Evolutionary conservation across 192 early-diverging fungal species (phyloP), one percentile per base, ranked within the genome.

Genomic region (Linderina pennispora): DNA sequence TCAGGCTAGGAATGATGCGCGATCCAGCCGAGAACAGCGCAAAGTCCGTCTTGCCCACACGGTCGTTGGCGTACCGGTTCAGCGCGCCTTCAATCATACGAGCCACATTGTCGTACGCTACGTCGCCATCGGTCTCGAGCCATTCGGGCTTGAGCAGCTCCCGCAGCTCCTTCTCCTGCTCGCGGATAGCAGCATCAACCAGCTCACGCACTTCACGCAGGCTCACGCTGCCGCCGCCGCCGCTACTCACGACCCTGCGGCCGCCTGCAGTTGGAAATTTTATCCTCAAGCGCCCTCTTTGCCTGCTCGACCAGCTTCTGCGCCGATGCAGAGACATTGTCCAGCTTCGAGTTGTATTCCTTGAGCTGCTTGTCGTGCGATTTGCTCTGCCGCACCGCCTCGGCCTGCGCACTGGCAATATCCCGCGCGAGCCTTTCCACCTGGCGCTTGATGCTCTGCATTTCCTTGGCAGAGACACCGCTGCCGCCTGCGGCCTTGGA

Each of bases 41-140:
- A 76, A 79, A 89, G 58, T 89, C 86, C 1, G 83, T 67, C 44
- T 69, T 75, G 32, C 72, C 80, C 20, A 84, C 38, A 6, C 69
- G 62, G 17, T 73, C 69, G 31, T 77, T 76, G 26, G 75, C 68
- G 44, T 80, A 85, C 25, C 73, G 74, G 25, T 65, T 48, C 16
- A 87, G 58, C 8, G 81, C 82, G 13, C 73, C 68, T 16, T 85
- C 74, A 8, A 87, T 80, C 48, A 80, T 60, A 17, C 57, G 50
- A 3, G 59, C 52, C 13, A 82, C 73, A 25, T 57, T 57, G 25
- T 57, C 43, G 15, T 56, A 56, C 4, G 62, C 69, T 4, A 57
- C 57, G 45, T 73, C 69, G 24, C 58, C 69, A 28, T 65, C 54
- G 8, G 58, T 57, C 4, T 44, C 38, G 21, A 73, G 50, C 62